Evolutionary conservation across 352 stramenopile species (phyloP).

Genomic region (Globisporangium nagaii): DNA sequence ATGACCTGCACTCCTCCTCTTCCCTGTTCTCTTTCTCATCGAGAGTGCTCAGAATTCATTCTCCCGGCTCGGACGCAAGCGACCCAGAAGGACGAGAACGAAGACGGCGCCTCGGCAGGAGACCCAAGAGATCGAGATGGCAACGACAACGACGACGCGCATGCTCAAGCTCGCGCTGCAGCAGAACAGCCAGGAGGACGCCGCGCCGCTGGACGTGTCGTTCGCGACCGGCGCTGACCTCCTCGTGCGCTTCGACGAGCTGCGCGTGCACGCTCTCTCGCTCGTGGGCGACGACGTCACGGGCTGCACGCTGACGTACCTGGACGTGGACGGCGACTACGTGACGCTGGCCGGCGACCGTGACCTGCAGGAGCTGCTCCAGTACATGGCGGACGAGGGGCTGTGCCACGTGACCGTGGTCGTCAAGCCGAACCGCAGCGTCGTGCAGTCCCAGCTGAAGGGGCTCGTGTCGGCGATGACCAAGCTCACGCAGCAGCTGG

Average conservation of each 20-base stretch:
- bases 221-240: neutral
- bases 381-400: slow-evolving; percentile 17
- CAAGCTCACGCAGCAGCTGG: slow-evolving; percentile 34
- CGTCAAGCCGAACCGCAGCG: slow-evolving; percentile 10
- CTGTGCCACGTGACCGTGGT: slow-evolving; percentile 4
- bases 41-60: neutral
- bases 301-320: slow-evolving; percentile 21
- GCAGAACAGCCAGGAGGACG: neutral
- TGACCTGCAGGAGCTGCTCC: slow-evolving; percentile 24
- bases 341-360: slow-evolving; percentile 30
- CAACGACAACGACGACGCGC: neutral
- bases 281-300: neutral
- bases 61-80: neutral
- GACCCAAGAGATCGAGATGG: slow-evolving; percentile 2
- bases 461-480: slow-evolving; percentile 47
- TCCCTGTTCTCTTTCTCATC: slow-evolving; percentile 1
- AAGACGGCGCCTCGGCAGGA: too few relatives aligned
- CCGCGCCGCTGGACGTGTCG: neutral
- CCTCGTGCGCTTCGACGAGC: neutral
- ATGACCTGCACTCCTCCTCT: too few relatives aligned
- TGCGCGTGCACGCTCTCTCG: neutral
- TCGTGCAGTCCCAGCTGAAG: slow-evolving; percentile 35
- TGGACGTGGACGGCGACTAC: slow-evolving; percentile 35
- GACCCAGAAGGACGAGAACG: neutral
- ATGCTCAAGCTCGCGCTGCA: slow-evolving; percentile 1